Conservation (phyloP, 1,284 basidiomycete species). For the Schizophyllum amplum region DNA sequence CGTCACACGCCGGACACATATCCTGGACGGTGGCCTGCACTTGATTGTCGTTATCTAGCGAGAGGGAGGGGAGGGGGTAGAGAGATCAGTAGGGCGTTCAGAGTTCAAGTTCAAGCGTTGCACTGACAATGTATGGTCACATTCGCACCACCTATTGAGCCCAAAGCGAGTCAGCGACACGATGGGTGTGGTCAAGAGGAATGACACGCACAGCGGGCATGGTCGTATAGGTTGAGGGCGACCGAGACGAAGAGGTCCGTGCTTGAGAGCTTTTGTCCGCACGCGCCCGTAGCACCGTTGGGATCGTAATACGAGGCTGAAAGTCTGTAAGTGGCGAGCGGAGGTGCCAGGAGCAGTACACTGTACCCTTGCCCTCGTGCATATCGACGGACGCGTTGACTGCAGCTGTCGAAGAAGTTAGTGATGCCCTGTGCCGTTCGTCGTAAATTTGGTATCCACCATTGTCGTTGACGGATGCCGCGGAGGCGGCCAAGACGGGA, state of each 20-base stretch:
- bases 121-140: too few relatives aligned
- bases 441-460: too few relatives aligned
- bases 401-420: not conserved
- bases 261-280: slow-evolving; percentile 18
- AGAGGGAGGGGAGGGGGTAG: not conserved
- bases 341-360: not conserved
- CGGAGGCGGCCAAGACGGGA: not conserved
- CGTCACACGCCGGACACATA: not conserved
- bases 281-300: slow-evolving; percentile 10
- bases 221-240: not conserved
- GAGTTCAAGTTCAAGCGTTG: too few relatives aligned
- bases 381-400: not conserved
- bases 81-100: too few relatives aligned
- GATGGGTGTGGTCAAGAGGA: too few relatives aligned
- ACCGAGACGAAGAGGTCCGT: slow-evolving; percentile 23
- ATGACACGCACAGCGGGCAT: not conserved
- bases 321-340: not conserved
- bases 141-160: too few relatives aligned
- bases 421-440: too few relatives aligned
- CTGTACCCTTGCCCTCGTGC: not conserved
- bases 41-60: not conserved
- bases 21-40: not conserved
- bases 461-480: not conserved
- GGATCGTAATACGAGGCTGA: slow-evolving; percentile 10
- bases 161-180: too few relatives aligned